Conservation (phyloP, 768 basidiomycete genomes). For the Gautieria morchelliformis region DNA sequence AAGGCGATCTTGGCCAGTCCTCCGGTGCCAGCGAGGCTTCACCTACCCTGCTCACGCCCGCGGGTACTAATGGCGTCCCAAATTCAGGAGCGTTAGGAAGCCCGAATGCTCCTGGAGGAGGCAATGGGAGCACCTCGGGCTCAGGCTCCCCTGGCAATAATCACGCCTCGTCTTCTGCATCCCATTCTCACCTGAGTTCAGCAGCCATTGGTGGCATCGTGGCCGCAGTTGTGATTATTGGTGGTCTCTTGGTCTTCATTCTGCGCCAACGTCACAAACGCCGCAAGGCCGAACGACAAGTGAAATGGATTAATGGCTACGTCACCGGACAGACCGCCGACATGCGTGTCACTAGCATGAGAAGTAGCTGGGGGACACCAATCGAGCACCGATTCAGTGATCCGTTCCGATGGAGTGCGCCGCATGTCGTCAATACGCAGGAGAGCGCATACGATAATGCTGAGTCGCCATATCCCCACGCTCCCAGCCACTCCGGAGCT, state of each 20-base stretch:
- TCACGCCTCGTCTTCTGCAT: not conserved
- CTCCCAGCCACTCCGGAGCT: not conserved
- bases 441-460: not conserved
- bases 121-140: not conserved
- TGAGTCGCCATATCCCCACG: not conserved
- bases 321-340: not conserved
- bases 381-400: not conserved
- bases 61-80: not conserved
- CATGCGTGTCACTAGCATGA: not conserved
- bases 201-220: not conserved
- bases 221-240: not conserved
- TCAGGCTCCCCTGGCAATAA: not conserved
- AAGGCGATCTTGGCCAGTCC: not conserved
- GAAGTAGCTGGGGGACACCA: slow-evolving; percentile 9
- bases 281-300: slow-evolving; percentile 4
- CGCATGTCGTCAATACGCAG: not conserved
- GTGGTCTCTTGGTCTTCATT: not conserved
- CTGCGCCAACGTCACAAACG: slow-evolving; percentile 3
- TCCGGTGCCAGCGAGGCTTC: not conserved
- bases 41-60: not conserved
- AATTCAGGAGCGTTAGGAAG: not conserved
- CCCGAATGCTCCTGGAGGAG: not conserved
- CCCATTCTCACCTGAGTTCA: not conserved
- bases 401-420: not conserved
- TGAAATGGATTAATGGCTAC: slow-evolving; percentile 1